Percentiles rank a stretch among this genome's conserved stretches.
Conservation (phyloP, 139 green algal species). For the Chlorella sp. region DNA sequence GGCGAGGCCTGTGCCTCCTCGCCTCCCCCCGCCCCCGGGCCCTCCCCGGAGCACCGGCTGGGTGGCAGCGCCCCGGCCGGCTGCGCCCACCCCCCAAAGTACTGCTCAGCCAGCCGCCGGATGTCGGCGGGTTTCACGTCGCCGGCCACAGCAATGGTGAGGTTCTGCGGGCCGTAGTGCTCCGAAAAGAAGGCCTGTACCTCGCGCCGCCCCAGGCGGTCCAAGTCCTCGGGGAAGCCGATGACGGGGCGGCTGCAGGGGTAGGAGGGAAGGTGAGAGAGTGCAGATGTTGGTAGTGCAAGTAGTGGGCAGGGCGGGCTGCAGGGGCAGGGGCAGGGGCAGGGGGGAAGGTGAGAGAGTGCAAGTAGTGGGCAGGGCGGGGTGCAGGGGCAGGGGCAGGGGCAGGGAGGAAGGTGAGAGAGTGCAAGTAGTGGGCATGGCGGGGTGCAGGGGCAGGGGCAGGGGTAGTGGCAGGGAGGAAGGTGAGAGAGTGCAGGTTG, state of each 20-base stretch:
- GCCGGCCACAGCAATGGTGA: conserved; percentile 78
- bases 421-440: background rate
- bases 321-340: background rate
- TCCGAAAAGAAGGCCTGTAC: conserved; percentile 61
- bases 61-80: background rate
- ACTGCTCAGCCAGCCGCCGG: conserved; percentile 7
- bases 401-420: background rate
- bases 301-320: background rate
- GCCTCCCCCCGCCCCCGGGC: background rate
- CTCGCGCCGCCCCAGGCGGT: conserved; percentile 70
- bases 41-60: background rate
- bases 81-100: conserved; percentile 28
- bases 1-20: conserved; percentile 21
- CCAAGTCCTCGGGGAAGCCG: conserved; percentile 72
- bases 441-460: too few relatives aligned
- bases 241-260: conserved; percentile 75
- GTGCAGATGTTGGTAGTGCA: background rate
- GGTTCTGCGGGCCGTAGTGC: conserved; percentile 71
- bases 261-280: too few relatives aligned
- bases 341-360: too few relatives aligned
- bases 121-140: conserved; percentile 53
- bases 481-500: too few relatives aligned
- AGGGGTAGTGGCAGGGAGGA: background rate
- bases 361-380: background rate
- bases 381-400: too few relatives aligned